Percentiles rank a stretch among this genome's conserved stretches.
Evolutionary conservation across 768 basidiomycete species (phyloP).

Genomic region (Auricularia sp.): DNA sequence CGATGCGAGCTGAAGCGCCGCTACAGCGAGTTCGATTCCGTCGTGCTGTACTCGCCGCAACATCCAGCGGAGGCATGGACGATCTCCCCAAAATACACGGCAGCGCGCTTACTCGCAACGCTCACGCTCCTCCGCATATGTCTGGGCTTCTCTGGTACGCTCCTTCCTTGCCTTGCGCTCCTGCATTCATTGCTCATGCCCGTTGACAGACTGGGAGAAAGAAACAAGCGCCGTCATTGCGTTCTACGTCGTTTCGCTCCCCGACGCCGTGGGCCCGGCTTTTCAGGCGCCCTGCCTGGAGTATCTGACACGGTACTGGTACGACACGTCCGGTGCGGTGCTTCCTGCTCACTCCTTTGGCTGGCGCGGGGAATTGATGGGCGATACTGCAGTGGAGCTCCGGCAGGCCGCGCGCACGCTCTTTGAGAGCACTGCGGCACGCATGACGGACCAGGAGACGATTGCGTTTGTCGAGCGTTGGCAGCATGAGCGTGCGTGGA

Average conservation of each 20-base stretch:
- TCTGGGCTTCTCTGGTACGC: slow-evolving; percentile 60
- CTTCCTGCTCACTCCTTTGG: not conserved
- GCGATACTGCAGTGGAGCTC: slow-evolving; percentile 45
- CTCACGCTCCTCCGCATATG: slow-evolving; percentile 59
- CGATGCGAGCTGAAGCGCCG: not conserved
- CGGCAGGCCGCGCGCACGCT: slow-evolving; percentile 67
- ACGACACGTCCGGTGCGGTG: slow-evolving; percentile 57
- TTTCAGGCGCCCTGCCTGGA: slow-evolving; percentile 65
- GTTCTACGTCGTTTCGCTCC: slow-evolving; percentile 71
- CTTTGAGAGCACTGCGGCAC: slow-evolving; percentile 65
- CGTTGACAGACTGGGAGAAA: slow-evolving; percentile 51
- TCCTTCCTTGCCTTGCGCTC: not conserved
- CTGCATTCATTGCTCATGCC: not conserved
- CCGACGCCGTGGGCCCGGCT: slow-evolving; percentile 43
- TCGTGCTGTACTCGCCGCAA: slow-evolving; percentile 27
- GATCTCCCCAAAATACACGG: slow-evolving; percentile 61
- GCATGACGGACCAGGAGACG: slow-evolving; percentile 60
- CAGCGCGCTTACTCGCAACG: slow-evolving; percentile 58
- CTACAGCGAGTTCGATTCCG: not conserved
- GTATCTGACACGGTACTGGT: slow-evolving; percentile 66
- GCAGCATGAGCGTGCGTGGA: slow-evolving; percentile 50
- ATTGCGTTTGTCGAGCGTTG: slow-evolving; percentile 47
- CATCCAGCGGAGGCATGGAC: slow-evolving; percentile 49
- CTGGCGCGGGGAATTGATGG: not conserved
- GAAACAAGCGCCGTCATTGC: slow-evolving; percentile 64